These are phyloP conservation scores for Taphrina flavorubra DNA, from an alignment of 1,139 yeast genomes.

Conservation along the genomic window DNA sequence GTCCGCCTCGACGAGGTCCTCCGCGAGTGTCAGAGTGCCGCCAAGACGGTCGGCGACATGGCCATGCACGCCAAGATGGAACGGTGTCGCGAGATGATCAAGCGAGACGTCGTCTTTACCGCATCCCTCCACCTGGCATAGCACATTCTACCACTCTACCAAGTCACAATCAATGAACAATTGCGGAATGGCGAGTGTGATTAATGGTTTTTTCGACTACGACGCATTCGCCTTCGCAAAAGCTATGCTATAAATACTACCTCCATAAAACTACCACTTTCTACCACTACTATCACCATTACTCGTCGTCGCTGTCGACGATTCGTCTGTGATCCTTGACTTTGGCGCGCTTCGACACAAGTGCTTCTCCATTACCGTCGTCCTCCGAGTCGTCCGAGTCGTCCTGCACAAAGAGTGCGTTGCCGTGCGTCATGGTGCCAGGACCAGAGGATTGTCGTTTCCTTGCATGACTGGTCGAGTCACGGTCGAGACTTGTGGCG, in stretches of 20 bases:
- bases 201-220: not conserved
- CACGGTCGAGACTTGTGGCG: not conserved
- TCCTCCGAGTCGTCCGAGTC: not conserved
- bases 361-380: not conserved
- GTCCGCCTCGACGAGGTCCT: constrained; percentile 93
- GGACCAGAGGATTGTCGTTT: not conserved
- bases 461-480: not conserved
- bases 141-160: not conserved
- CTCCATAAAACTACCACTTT: not conserved
- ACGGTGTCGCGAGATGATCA: constrained; percentile 90
- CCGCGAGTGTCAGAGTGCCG: constrained; percentile 92
- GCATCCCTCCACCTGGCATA: constrained; percentile 65
- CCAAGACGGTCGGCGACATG: constrained; percentile 92
- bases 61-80: constrained; percentile 84
- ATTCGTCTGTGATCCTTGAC: constrained; percentile 1
- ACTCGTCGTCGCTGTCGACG: constrained; percentile 14
- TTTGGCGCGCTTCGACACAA: not conserved
- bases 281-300: not conserved
- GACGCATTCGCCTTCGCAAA: not conserved
- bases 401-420: constrained; percentile 24
- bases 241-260: not conserved
- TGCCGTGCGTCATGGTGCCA: constrained; percentile 11
- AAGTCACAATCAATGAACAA: not conserved
- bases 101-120: constrained; percentile 95
- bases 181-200: not conserved